A percentile compares a stretch with the other conserved stretches of the same genome.
These are phyloP conservation scores for Rhizopus arrhizus DNA, from an alignment of 371 early-diverging fungal species.

Conservation along the genomic window DNA sequence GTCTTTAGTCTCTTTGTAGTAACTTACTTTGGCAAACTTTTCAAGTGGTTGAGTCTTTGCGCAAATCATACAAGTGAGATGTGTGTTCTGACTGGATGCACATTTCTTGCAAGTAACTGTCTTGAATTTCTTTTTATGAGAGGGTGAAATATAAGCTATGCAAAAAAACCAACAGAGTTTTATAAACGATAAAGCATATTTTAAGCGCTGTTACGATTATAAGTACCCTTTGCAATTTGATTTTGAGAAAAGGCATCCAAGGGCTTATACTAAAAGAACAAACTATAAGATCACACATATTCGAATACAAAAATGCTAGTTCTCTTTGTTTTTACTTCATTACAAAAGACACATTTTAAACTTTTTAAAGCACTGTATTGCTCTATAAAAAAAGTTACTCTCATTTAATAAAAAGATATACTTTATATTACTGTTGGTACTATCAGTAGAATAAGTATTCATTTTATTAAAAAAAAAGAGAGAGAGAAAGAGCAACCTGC, in stretches of 20 bases:
- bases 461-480: background rate
- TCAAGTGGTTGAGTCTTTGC: constrained; percentile 41
- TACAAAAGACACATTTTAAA: constrained; percentile 26
- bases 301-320: background rate
- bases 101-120: constrained; percentile 52
- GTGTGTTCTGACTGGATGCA: constrained; percentile 38
- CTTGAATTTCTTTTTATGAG: constrained; percentile 44
- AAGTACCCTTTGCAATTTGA: constrained; percentile 26
- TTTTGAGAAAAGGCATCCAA: constrained; percentile 27
- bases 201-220: constrained; percentile 21
- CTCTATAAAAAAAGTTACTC: background rate
- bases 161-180: background rate
- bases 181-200: background rate
- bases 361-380: background rate
- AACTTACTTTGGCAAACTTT: constrained; percentile 50
- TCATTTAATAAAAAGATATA: background rate
- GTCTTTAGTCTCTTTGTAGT: background rate
- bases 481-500: too few species aligned
- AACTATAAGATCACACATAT: background rate
- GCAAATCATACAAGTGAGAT: constrained; percentile 51
- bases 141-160: constrained; percentile 45
- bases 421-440: background rate
- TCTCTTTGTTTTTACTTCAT: constrained; percentile 7
- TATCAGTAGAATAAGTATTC: background rate
- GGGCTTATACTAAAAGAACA: constrained; percentile 26